Conservation (phyloP, 768 basidiomycete species). For the Cyclocybe cylindracea region DNA sequence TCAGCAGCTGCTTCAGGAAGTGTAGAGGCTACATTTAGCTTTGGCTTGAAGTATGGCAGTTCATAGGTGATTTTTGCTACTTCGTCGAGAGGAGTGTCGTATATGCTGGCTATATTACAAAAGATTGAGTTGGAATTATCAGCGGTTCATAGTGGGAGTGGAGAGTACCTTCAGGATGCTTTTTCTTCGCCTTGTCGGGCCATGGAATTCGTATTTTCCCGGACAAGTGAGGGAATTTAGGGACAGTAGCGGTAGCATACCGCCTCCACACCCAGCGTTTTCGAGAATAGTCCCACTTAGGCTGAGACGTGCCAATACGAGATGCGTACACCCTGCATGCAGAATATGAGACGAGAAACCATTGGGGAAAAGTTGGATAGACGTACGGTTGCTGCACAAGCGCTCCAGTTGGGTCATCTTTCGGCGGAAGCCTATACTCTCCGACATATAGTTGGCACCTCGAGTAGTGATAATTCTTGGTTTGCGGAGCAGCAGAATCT, state of each 20-base stretch:
- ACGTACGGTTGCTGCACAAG: conserved; percentile 49
- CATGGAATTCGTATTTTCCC: conserved; percentile 62
- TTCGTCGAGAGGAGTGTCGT: conserved; percentile 64
- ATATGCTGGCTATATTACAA: conserved; percentile 45
- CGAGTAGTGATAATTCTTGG: conserved; percentile 71
- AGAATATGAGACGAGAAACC: conserved; percentile 4
- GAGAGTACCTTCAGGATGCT: conserved; percentile 45
- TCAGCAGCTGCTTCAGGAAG: conserved; percentile 48
- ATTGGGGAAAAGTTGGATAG: neutral
- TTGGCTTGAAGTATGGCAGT: conserved; percentile 52
- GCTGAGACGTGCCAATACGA: conserved; percentile 61
- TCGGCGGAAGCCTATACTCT: conserved; percentile 58
- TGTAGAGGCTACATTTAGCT: conserved; percentile 25
- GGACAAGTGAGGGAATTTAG: conserved; percentile 47
- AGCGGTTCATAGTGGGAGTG: neutral
- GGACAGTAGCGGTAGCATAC: conserved; percentile 65
- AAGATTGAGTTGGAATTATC: conserved; percentile 4
- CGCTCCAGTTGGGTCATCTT: conserved; percentile 32
- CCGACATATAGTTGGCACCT: conserved; percentile 80
- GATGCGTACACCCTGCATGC: conserved; percentile 71
- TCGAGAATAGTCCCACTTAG: conserved; percentile 56
- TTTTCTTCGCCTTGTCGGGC: conserved; percentile 54
- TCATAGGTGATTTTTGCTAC: conserved; percentile 73
- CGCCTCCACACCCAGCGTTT: conserved; percentile 74
- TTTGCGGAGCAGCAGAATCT: conserved; percentile 32